These are phyloP conservation scores for Penicillium palitans DNA, from an alignment of 2,329 filamentous ascomycete species.

Conservation along the genomic window DNA sequence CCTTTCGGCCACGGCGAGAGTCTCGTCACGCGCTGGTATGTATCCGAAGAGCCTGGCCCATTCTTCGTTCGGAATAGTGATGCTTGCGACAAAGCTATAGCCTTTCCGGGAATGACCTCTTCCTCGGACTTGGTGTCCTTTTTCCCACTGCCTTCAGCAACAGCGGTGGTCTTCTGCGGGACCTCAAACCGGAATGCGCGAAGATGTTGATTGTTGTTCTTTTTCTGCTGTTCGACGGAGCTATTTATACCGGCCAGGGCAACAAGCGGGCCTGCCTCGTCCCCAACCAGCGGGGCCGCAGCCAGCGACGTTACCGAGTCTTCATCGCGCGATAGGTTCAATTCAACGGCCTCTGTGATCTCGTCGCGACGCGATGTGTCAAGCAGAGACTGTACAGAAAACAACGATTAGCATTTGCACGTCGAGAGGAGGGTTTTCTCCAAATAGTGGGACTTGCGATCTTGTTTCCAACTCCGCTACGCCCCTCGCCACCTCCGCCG, in stretches of 20 bases:
- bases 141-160: conserved; percentile 16
- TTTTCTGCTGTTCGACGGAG: conserved; percentile 67
- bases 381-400: conserved; percentile 61
- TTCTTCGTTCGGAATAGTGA: conserved; percentile 51
- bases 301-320: conserved; percentile 86
- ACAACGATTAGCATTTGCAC: conserved; percentile 2
- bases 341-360: conserved; percentile 66
- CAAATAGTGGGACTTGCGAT: conserved; percentile 59
- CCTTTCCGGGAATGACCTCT: conserved; percentile 32
- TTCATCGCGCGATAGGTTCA: conserved; percentile 78
- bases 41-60: conserved; percentile 45
- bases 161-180: conserved; percentile 38
- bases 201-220: conserved; percentile 81
- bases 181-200: conserved; percentile 68
- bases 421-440: neutral
- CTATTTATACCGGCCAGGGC: conserved; percentile 83
- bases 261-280: conserved; percentile 46
- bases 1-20: conserved; percentile 53
- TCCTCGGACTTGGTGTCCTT: conserved; percentile 6
- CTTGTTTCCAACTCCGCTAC: conserved; percentile 81
- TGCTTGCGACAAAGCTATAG: conserved; percentile 52
- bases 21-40: conserved; percentile 60
- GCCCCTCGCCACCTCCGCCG: conserved; percentile 81
- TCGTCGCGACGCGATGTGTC: conserved; percentile 67
- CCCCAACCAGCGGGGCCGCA: conserved; percentile 60